Conservation (phyloP, 768 basidiomycete species). For the Gymnopilus junonius region DNA sequence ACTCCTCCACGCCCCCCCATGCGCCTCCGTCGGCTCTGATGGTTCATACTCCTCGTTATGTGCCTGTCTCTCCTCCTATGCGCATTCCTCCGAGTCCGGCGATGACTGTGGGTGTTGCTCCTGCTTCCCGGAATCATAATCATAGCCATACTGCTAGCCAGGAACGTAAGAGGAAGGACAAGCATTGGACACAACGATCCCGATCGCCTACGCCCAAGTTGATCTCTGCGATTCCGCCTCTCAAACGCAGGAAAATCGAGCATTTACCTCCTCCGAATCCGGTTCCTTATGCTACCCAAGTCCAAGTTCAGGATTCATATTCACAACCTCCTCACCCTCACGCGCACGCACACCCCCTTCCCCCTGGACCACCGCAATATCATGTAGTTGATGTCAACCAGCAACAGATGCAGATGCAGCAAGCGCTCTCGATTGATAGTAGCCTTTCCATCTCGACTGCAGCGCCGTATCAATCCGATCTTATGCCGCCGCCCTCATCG, state of each 20-base stretch:
- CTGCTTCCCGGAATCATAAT: background rate
- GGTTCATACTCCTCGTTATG: background rate
- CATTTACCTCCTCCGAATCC: background rate
- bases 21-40: background rate
- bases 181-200: constrained; percentile 11
- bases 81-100: background rate
- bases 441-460: too few species aligned
- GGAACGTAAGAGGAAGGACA: too few species aligned
- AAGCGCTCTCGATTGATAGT: too few species aligned
- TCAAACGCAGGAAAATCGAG: constrained; percentile 21
- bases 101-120: background rate
- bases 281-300: too few species aligned
- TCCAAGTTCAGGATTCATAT: too few species aligned
- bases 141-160: background rate
- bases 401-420: too few species aligned
- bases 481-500: too few species aligned
- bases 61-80: background rate
- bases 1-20: background rate
- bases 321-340: too few species aligned
- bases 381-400: too few species aligned
- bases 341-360: too few species aligned
- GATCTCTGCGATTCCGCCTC: constrained; percentile 7
- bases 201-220: constrained; percentile 24
- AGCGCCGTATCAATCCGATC: too few species aligned
- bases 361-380: too few species aligned